These are phyloP conservation scores for Ophiostoma australiae DNA, from an alignment of 2,329 filamentous ascomycete species.

Conservation along the genomic window DNA sequence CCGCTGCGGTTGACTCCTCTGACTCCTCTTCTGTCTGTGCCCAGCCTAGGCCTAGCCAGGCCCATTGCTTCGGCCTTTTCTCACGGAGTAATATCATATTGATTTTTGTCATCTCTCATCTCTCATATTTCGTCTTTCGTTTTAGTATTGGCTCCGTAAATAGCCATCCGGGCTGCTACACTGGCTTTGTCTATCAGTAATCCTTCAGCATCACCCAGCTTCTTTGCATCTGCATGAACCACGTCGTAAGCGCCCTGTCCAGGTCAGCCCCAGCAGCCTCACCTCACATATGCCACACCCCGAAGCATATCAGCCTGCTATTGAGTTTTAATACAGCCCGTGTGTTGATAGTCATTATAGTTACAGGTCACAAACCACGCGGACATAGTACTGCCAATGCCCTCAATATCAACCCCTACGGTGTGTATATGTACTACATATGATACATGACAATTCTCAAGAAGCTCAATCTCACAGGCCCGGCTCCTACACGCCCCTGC, in stretches of 20 bases:
- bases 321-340: neutral
- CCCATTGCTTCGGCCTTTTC: neutral
- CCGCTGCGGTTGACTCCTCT: neutral
- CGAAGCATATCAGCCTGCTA: too few species aligned
- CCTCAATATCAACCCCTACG: neutral
- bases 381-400: neutral
- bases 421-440: too few species aligned
- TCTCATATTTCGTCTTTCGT: neutral
- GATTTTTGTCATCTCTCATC: neutral
- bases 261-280: neutral
- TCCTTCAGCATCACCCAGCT: neutral
- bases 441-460: too few species aligned
- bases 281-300: neutral
- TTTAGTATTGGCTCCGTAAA: neutral
- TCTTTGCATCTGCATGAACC: neutral
- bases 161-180: neutral
- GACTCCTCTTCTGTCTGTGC: neutral
- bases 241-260: conserved; percentile 1
- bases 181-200: neutral
- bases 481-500: conserved; percentile 1
- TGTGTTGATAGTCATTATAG: neutral
- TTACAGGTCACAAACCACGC: neutral
- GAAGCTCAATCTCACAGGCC: neutral
- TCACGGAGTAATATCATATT: neutral
- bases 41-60: neutral